Base-by-base conservation (phyloP, 345 rosid species). In the Barbarea vulgaris region DNA sequence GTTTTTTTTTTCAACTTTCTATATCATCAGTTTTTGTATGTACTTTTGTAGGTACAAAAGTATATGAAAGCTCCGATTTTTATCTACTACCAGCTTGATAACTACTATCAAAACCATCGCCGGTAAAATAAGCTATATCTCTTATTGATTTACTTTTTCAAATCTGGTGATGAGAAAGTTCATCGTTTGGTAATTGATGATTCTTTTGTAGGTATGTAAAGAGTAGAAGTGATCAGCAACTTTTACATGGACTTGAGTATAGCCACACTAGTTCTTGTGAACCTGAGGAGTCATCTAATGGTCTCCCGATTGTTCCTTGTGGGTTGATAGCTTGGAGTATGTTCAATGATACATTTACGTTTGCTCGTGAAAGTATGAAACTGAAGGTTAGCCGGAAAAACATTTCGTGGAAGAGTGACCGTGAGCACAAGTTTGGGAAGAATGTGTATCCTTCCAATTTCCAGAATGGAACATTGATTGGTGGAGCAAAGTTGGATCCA, bases 321-420 rank as follows among this genome's bases (percentile, higher is more conserved):
- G 97, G 97, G 74, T 77, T 91, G 70, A 79, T 87, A 51, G 89
- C 97, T 11, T 91, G 97, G 97, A 89, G 97, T 85, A 83, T 91
- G 78, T 91, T 91, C 83, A 91, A 91, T 59, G 97, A 91, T 69
- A 86, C 95, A 15, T 91, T 84, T 51, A 69, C 66, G 44, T 85
- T 91, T 81, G 59, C 72, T 70, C 93, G 86, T 50, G 83, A 81
- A 31, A 75, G 60, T 15, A 37, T 19, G 8, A 75, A 87, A 72
- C 62, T 91, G 72, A 75, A 51, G 51, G 81, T 89, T 66, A 85
- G 75, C 68, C 75, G 90, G 72, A 83, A 83, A 62, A 87, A 91
- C 62, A 89, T 91, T 66, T 83, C 95, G 15, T 91, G 97, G 95
- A 80, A 81, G 68, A 91, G 95, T 77, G 95, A 91, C 72, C 91